Evolutionary conservation across 2,329 filamentous ascomycete species (phyloP).

Genomic region (Cladophialophora bantiana): DNA sequence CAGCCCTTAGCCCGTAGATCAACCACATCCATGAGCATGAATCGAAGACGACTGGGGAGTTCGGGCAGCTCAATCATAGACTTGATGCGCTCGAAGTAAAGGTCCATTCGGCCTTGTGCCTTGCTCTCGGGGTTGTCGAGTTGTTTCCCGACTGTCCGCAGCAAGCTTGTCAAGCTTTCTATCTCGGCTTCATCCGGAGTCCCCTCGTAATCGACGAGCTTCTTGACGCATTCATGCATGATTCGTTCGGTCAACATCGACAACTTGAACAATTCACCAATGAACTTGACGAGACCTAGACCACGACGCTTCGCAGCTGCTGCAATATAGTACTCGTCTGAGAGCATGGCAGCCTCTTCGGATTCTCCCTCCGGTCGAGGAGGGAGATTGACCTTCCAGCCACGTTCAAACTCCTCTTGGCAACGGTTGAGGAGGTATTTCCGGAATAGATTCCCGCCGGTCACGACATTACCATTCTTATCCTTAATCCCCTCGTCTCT

Average conservation of each 20-base stretch:
- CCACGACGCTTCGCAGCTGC: constrained; percentile 95
- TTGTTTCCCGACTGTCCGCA: constrained; percentile 88
- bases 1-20: constrained; percentile 81
- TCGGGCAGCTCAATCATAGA: constrained; percentile 79
- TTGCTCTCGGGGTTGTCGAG: constrained; percentile 78
- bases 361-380: constrained; percentile 74
- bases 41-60: constrained; percentile 84
- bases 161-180: constrained; percentile 90
- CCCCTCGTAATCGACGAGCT: constrained; percentile 93
- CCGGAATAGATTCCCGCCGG: constrained; percentile 91
- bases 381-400: constrained; percentile 90
- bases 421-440: constrained; percentile 99
- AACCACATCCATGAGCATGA: constrained; percentile 95
- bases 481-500: constrained; percentile 94
- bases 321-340: constrained; percentile 94
- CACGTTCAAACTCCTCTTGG: constrained; percentile 98
- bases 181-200: constrained; percentile 94
- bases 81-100: constrained; percentile 90
- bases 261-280: constrained; percentile 98
- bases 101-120: constrained; percentile 85
- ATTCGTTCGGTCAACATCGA: constrained; percentile 98
- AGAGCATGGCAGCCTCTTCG: constrained; percentile 80
- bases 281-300: constrained; percentile 98
- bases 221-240: constrained; percentile 99
- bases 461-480: constrained; percentile 85